phyloP scores from a whole-genome alignment of 1,284 basidiomycete genomes.

The Testicularia cyperi region DNA sequence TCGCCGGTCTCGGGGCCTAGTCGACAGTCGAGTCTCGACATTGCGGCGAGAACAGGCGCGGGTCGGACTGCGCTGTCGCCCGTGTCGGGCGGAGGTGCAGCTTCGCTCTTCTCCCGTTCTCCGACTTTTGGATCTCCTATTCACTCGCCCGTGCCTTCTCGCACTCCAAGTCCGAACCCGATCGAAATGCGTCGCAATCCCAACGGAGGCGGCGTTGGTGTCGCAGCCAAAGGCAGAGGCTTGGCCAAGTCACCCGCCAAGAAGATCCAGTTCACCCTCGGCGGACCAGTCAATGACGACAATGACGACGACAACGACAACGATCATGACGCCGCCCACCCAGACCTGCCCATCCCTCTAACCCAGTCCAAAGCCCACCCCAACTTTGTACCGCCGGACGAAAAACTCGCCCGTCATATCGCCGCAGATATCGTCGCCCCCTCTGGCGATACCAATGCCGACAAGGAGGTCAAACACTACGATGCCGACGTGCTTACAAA shows the following conservation, averaged over 20 bases:
- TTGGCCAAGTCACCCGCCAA: background rate
- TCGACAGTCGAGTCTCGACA: conserved; percentile 5
- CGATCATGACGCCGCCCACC: background rate
- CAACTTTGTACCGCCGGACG: conserved; percentile 20
- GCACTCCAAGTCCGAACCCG: conserved; percentile 25
- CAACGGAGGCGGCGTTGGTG: too few species aligned
- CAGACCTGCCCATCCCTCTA: conserved; percentile 25
- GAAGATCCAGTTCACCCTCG: conserved; percentile 33
- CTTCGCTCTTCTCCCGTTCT: background rate
- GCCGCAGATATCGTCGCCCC: conserved; percentile 12
- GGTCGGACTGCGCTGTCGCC: background rate
- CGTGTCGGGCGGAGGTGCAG: background rate
- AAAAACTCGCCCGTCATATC: conserved; percentile 8
- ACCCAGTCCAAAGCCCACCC: conserved; percentile 23
- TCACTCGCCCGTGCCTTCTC: conserved; percentile 17
- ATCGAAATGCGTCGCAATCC: conserved; percentile 8
- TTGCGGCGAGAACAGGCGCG: background rate
- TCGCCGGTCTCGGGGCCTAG: background rate
- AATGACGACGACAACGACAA: conserved; percentile 2
- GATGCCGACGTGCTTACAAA: conserved; percentile 88
- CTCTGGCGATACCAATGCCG: conserved; percentile 2
- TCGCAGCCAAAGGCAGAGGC: too few species aligned
- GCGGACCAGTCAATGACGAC: conserved; percentile 1
- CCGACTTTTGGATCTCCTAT: conserved; percentile 5
- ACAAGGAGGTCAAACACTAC: conserved; percentile 68